Evolutionary conservation across 495 filamentous ascomycete genomes (phyloP).

Genomic region (Xylaria grammica): DNA sequence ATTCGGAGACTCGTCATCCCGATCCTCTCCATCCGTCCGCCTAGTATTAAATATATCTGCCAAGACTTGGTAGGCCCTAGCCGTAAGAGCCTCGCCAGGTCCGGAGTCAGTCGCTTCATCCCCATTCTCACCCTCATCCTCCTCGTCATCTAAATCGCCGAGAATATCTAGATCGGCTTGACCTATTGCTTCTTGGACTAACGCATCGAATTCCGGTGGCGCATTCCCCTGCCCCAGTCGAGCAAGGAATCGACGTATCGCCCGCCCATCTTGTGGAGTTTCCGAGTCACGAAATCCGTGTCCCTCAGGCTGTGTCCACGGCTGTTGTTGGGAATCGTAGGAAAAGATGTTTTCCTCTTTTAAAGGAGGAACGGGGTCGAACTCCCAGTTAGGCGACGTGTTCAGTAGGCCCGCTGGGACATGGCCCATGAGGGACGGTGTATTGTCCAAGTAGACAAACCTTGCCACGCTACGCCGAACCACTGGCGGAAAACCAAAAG

Average conservation of each 20-base stretch:
- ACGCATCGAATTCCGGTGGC: conserved; percentile 17
- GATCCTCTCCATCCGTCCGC: neutral
- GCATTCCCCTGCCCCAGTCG: conserved; percentile 21
- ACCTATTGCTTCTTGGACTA: conserved; percentile 17
- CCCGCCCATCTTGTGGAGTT: conserved; percentile 12
- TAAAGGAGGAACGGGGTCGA: conserved; percentile 72
- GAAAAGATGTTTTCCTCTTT: conserved; percentile 52
- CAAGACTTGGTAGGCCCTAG: conserved; percentile 21
- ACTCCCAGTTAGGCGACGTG: conserved; percentile 59
- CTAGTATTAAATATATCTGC: conserved; percentile 24
- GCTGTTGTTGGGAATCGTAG: conserved; percentile 40
- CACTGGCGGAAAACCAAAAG: conserved; percentile 45
- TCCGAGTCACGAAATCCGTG: conserved; percentile 4
- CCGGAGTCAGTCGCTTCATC: conserved; percentile 10
- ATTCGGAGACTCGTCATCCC: neutral
- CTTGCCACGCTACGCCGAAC: conserved; percentile 66
- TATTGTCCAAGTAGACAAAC: conserved; percentile 78
- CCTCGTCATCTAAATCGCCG: conserved; percentile 7
- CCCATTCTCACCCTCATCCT: neutral
- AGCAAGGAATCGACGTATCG: conserved; percentile 18
- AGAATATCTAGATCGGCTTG: neutral
- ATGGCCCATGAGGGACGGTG: conserved; percentile 64
- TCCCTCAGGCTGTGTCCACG: conserved; percentile 28
- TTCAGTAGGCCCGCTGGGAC: conserved; percentile 60
- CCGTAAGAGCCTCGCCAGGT: neutral